Evolutionary conservation across 306 rosid species (phyloP).

Genomic region (Hippophae rhamnoides): DNA sequence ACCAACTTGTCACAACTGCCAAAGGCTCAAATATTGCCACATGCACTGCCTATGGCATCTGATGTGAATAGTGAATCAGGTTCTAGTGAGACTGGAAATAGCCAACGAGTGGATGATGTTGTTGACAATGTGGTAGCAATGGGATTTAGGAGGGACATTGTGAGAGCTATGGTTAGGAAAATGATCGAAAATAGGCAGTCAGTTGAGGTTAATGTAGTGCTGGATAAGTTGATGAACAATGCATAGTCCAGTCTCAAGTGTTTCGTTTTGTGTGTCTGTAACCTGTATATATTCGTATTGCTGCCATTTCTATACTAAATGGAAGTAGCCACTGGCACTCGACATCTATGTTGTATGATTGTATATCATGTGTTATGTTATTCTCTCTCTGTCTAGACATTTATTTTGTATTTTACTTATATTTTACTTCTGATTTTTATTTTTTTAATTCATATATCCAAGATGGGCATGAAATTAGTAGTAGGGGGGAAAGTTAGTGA

Average conservation of each 20-base stretch:
- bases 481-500: no score
- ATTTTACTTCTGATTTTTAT: no score
- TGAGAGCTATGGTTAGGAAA: slow-evolving; percentile 35
- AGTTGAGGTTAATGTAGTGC: slow-evolving; percentile 31
- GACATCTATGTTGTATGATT: no score
- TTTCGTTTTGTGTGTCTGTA: slow-evolving; percentile 12
- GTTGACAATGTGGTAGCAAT: slow-evolving; percentile 34
- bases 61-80: slow-evolving; percentile 21
- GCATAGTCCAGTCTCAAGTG: slow-evolving; percentile 13
- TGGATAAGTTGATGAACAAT: slow-evolving; percentile 32
- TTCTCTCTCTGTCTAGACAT: no score
- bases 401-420: no score
- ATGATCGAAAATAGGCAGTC: slow-evolving; percentile 34
- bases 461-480: no score
- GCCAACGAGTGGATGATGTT: slow-evolving; percentile 23
- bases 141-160: slow-evolving; percentile 43
- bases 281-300: not conserved
- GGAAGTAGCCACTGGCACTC: no score
- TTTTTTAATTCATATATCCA: no score
- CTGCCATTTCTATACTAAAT: no score
- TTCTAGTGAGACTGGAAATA: slow-evolving; percentile 22
- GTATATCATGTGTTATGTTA: no score
- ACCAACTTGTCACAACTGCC: slow-evolving; percentile 12
- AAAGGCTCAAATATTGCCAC: slow-evolving; percentile 21
- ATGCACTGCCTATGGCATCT: slow-evolving; percentile 39